Conservation (phyloP, 2,329 filamentous ascomycete species). For the Diaporthe vexans region DNA sequence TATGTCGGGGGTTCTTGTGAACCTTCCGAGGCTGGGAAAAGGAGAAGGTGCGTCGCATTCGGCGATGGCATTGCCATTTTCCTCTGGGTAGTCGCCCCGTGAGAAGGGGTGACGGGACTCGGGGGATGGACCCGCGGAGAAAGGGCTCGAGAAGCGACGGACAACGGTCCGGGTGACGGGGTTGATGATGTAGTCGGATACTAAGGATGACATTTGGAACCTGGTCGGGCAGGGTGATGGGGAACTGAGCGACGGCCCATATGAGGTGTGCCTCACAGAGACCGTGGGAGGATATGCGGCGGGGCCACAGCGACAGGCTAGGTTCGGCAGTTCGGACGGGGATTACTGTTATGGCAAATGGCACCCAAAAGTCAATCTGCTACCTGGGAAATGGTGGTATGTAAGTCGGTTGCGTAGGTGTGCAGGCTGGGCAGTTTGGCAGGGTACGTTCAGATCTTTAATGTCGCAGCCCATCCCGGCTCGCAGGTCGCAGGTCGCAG, state of each 20-base stretch:
- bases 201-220: conserved; percentile 70
- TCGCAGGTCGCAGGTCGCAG: neutral
- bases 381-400: conserved; percentile 23
- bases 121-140: conserved; percentile 50
- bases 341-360: conserved; percentile 4
- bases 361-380: conserved; percentile 28
- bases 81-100: conserved; percentile 33
- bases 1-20: conserved; percentile 39
- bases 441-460: conserved; percentile 27
- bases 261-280: conserved; percentile 9
- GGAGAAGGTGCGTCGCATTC: conserved; percentile 42
- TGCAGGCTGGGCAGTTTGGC: conserved; percentile 21
- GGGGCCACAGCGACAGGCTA: conserved; percentile 6
- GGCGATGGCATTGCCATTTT: conserved; percentile 45
- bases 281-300: conserved; percentile 17
- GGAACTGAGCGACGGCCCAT: conserved; percentile 23
- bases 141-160: conserved; percentile 67
- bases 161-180: conserved; percentile 75
- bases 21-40: conserved; percentile 44
- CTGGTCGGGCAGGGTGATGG: conserved; percentile 30
- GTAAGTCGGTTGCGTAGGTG: conserved; percentile 1
- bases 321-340: conserved; percentile 28
- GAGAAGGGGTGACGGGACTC: conserved; percentile 49
- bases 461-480: conserved; percentile 27
- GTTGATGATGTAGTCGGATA: conserved; percentile 76